Evolutionary conservation across 2,329 filamentous ascomycete genomes (phyloP).

Genomic region (Fusarium incarnatum): DNA sequence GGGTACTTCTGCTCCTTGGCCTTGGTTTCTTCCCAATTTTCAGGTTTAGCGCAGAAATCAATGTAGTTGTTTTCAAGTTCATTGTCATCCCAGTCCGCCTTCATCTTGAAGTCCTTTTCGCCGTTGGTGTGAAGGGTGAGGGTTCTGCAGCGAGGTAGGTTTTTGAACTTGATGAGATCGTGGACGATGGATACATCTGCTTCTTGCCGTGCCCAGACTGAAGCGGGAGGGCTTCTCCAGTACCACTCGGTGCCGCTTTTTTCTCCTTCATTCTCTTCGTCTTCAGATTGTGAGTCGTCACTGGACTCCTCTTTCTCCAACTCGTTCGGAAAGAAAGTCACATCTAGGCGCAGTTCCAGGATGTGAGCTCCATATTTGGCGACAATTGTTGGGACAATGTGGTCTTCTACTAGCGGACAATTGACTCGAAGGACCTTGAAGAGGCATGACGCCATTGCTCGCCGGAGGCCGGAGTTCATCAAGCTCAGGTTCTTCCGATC

Average conservation of each 20-base stretch:
- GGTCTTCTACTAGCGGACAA: not conserved
- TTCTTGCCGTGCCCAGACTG: conserved; percentile 18
- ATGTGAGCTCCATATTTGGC: not conserved
- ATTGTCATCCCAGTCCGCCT: conserved; percentile 9
- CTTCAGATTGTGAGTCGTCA: no score
- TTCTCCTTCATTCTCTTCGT: not conserved
- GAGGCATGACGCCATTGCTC: not conserved
- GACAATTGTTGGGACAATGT: not conserved
- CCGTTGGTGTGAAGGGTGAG: conserved; percentile 4
- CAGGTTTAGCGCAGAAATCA: conserved; percentile 5
- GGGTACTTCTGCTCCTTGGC: not conserved
- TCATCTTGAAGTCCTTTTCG: not conserved
- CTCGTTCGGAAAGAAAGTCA: not conserved
- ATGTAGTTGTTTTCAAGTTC: not conserved
- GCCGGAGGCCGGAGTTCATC: not conserved
- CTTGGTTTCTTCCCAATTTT: not conserved
- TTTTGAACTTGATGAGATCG: conserved; percentile 5
- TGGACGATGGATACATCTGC: not conserved
- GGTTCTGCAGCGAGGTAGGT: not conserved
- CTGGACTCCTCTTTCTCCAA: no score
- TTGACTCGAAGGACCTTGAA: not conserved
- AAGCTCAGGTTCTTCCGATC: not conserved
- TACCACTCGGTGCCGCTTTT: not conserved
- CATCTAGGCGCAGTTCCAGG: not conserved
- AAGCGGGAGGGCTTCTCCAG: not conserved